Evolutionary conservation across 2,329 filamentous ascomycete genomes (phyloP), one percentile per base, ranked within the genome.

Genomic region (Neocatenulostroma microsporum): DNA sequence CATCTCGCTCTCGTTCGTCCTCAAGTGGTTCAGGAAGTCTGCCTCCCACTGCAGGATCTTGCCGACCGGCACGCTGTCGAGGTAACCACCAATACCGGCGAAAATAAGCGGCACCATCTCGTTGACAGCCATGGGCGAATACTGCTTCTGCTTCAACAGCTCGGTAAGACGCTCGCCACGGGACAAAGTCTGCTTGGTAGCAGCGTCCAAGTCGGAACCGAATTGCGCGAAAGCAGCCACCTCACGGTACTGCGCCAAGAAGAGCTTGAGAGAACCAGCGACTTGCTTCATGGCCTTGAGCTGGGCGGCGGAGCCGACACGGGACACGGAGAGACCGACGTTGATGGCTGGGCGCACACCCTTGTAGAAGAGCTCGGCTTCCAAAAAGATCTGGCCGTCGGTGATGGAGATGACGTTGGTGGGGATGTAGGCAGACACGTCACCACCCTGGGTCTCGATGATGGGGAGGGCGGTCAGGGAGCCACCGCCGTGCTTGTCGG

Each of bases 251-350:
- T 98, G 91, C 61, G 91, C 91, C 84, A 98, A 85, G 87, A 96
- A 98, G 59, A 98, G 87, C 82, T 98, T 98, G 64, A 98, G 78
- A 56, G 89, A 96, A 80, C 91, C 91, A 63, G 91, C 91, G 60
- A 98, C 91, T 78, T 98, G 91, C 82, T 98, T 98, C 91, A 98
- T 98, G 73, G 91, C 88, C 85, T 96, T 98, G 69, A 96, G 80
- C 80, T 98, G 91, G 66, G 91, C 91, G 67, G 91, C 86, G 63
- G 91, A 98, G 68, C 91, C 91, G 82, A 98, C 91, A 85, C 91
- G 91, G 57, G 91, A 98, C 59, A 98, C 91, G 61, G 91, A 98
- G 58, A 98, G 85, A 91, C 91, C 91, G 84, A 98, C 91, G 80
- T 98, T 98, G 71, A 98, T 98, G 74, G 91, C 91, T 60, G 91